Evolutionary conservation across 352 stramenopile genomes (phyloP).

Genomic region (Albugo laibachii): DNA sequence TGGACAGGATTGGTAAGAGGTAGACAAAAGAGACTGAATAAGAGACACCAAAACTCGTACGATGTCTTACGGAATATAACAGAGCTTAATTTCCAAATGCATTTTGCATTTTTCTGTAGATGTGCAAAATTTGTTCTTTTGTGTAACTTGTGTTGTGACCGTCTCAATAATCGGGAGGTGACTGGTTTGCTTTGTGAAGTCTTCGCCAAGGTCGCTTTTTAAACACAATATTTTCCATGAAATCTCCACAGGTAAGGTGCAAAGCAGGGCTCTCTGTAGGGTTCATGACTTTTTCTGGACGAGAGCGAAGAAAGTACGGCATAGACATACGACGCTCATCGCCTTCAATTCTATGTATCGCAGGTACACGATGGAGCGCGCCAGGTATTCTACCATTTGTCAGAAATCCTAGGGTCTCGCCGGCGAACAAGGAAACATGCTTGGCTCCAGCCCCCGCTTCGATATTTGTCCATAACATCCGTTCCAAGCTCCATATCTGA

Average conservation of each 20-base stretch:
- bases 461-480: constrained; percentile 62
- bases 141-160: no score
- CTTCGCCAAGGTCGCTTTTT: constrained; percentile 57
- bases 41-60: no score
- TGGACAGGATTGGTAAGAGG: no score
- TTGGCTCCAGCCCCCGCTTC: constrained; percentile 29
- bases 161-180: no score
- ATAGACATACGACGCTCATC: constrained; percentile 64
- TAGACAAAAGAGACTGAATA: no score
- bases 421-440: constrained; percentile 67
- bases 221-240: constrained; percentile 71
- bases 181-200: not conserved
- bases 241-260: constrained; percentile 50
- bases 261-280: constrained; percentile 13
- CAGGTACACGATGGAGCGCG: constrained; percentile 55
- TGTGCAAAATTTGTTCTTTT: no score
- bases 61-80: no score
- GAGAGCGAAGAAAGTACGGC: constrained; percentile 56
- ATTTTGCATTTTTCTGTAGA: no score
- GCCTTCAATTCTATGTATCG: constrained; percentile 34
- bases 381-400: constrained; percentile 54
- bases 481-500: constrained; percentile 76
- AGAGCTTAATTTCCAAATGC: no score
- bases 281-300: constrained; percentile 35
- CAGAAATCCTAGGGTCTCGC: constrained; percentile 50